These are phyloP conservation scores for Achlya hypogyna DNA, from an alignment of 352 stramenopile species.

Conservation along the genomic window DNA sequence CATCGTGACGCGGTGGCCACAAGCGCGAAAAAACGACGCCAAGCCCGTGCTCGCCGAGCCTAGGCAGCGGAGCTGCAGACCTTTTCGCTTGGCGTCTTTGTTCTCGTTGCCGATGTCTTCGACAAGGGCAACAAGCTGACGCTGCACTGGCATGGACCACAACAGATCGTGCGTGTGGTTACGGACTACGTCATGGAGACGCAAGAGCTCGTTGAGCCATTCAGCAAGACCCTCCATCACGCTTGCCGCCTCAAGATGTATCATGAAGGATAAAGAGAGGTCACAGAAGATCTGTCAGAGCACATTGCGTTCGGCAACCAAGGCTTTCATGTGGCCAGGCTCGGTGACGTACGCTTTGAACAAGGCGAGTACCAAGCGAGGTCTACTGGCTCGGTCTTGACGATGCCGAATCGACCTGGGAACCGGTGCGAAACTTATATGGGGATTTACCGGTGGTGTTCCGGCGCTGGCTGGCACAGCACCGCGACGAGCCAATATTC, in stretches of 20 bases:
- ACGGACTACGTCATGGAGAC: background rate
- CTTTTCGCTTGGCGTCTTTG: slow-evolving; percentile 10
- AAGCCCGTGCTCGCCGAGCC: background rate
- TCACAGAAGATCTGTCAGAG: background rate
- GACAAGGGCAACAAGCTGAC: background rate
- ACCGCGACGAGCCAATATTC: background rate
- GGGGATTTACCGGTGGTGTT: slow-evolving; percentile 2
- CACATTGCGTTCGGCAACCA: background rate
- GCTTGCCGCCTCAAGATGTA: slow-evolving; percentile 15
- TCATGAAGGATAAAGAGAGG: background rate
- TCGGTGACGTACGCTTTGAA: background rate
- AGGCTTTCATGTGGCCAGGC: background rate
- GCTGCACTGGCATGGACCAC: background rate
- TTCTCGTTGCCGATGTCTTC: background rate
- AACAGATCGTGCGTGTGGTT: slow-evolving; percentile 3
- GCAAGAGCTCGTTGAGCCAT: background rate
- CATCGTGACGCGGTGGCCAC: background rate
- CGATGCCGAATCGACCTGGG: background rate
- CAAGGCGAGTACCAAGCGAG: background rate
- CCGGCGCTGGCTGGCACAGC: background rate
- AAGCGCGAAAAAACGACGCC: background rate
- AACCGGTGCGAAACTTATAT: background rate
- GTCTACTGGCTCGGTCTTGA: slow-evolving; percentile 7
- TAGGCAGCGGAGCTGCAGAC: background rate
- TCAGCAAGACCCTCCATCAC: background rate